Conservation (phyloP, 2,329 filamentous ascomycete species). For the Phialophora macrospora region DNA sequence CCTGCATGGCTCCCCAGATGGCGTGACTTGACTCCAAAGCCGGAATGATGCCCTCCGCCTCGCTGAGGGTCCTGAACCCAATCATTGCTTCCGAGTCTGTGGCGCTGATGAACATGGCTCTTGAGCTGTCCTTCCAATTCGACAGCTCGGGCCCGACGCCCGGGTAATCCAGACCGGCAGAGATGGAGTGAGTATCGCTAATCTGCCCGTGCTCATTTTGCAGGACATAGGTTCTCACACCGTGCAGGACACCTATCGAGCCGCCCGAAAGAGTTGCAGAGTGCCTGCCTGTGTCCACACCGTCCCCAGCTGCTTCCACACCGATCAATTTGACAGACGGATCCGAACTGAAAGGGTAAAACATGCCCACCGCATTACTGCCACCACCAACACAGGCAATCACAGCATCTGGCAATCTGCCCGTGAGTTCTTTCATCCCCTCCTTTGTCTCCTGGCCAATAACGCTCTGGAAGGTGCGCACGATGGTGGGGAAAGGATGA, state of each 20-base stretch:
- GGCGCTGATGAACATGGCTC: constrained; percentile 86
- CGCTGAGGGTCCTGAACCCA: constrained; percentile 81
- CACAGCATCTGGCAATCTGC: constrained; percentile 91
- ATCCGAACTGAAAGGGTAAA: constrained; percentile 92
- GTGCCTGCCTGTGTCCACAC: constrained; percentile 82
- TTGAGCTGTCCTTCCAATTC: constrained; percentile 86
- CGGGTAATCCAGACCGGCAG: constrained; percentile 94
- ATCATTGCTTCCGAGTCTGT: constrained; percentile 89
- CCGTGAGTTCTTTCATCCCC: constrained; percentile 82
- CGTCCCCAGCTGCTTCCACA: constrained; percentile 94
- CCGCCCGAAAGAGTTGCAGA: constrained; percentile 86
- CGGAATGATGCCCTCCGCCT: constrained; percentile 95
- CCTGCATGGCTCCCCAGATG: constrained; percentile 82
- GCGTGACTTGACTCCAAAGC: constrained; percentile 93
- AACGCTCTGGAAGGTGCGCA: constrained; percentile 95
- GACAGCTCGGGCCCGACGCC: constrained; percentile 93
- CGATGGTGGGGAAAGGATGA: constrained; percentile 96
- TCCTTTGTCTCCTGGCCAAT: constrained; percentile 94
- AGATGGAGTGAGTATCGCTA: constrained; percentile 91
- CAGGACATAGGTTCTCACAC: constrained; percentile 92
- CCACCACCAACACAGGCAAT: constrained; percentile 96
- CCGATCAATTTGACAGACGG: constrained; percentile 83
- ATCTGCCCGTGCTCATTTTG: constrained; percentile 95
- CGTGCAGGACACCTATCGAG: constrained; percentile 90
- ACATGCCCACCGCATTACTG: constrained; percentile 96